Percentiles rank a stretch among this genome's conserved stretches.
Evolutionary conservation across 495 filamentous ascomycete species (phyloP).

Genomic region (Paragyromitra xinjiangensis): DNA sequence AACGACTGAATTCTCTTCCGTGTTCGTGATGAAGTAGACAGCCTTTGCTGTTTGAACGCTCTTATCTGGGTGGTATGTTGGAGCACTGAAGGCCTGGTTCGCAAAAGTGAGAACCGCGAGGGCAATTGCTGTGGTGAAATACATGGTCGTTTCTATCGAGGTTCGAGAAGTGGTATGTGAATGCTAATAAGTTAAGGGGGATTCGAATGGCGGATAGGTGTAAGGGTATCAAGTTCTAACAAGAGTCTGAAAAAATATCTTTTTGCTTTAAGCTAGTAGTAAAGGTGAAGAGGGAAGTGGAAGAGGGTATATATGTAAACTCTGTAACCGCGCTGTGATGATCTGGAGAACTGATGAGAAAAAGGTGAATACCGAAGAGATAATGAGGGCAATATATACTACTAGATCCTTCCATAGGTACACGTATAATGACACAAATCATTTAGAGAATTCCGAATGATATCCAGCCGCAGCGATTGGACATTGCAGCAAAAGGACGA

Average conservation of each 20-base stretch:
- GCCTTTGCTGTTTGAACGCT: conserved; percentile 59
- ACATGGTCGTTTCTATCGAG: neutral
- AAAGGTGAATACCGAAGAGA: neutral
- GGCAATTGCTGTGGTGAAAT: conserved; percentile 16
- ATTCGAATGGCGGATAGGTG: neutral
- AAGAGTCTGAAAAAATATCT: neutral
- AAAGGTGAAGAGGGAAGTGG: neutral
- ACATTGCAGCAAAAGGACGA: neutral
- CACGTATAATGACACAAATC: neutral
- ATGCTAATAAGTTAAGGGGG: neutral
- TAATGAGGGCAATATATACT: conserved; percentile 7
- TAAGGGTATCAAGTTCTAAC: neutral
- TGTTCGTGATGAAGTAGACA: conserved; percentile 65
- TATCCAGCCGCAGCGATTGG: neutral
- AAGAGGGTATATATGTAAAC: neutral
- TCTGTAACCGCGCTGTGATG: neutral
- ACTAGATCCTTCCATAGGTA: neutral
- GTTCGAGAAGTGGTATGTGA: neutral
- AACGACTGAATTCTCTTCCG: conserved; percentile 61
- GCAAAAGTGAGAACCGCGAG: conserved; percentile 24
- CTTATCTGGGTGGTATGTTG: neutral
- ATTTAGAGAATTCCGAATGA: neutral
- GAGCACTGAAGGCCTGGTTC: neutral
- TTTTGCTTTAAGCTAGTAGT: neutral
- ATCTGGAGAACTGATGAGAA: conserved; percentile 3